Base-by-base conservation (phyloP, 495 filamentous ascomycete genomes). In the Aspergillus baeticus region DNA sequence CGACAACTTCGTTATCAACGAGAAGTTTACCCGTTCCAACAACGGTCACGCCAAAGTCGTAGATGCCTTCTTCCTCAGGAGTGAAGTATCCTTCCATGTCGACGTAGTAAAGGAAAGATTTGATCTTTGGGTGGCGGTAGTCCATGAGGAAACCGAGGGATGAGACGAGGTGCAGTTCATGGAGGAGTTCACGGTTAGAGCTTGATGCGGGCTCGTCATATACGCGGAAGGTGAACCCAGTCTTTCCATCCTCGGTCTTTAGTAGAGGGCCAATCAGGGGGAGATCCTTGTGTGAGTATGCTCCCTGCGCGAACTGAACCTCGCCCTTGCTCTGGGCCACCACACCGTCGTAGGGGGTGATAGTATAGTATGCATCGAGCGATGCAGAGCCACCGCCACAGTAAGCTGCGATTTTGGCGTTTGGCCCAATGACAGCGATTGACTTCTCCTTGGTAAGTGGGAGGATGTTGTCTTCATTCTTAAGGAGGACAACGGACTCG, bases 331-430 rank as follows among this genome's bases (percentile, higher is more conserved):
- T 77, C 64, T 85, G 79, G 36, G 73, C 73, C 18, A 69, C 70
- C n/a, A 90, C 81, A 15, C 84, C 87, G 11, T 88, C 84, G 57
- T 81, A 88, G 0, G 87, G 87, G 0, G 83, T 84, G 23, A 87
- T 77, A 17, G 81, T 85, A 68, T 94, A 93, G 67, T 96, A 93
- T 4, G 90, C 85, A 57, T 86, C 85, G 26, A 95, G 71, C 44
- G 84, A 86, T 1, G 91, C 89, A 58, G 87, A 92, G 8, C 91
- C 90, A 54, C 91, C 91, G 37, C 91, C 90, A 48, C 87, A 86
- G 47, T 87, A 87, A 34, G 89, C 86, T 0, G 90, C 87, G 45
- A 86, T 72, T 59, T 89, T 89, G 33, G 88, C 81, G 64, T 92
- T 93, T 13, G 89, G 89, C 6, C 89, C 89, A 54, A 96, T 94